These are phyloP conservation scores for Trichophyton simii DNA, from an alignment of 2,329 filamentous ascomycete species.

Conservation along the genomic window DNA sequence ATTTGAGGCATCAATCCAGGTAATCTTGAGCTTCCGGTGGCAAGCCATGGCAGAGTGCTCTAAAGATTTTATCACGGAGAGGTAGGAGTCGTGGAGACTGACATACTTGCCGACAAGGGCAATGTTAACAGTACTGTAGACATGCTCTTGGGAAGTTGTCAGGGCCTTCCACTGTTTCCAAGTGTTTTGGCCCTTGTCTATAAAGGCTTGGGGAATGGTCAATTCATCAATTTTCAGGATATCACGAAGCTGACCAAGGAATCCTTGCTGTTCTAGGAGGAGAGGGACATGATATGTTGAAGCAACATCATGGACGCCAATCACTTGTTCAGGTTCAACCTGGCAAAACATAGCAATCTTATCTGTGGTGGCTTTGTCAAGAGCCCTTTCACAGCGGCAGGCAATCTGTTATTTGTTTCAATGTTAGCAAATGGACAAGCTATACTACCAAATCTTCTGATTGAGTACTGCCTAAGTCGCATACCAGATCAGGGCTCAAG, in stretches of 20 bases:
- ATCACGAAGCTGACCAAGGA: conserved; percentile 54
- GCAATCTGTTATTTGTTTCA: conserved; percentile 51
- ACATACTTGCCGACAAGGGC: conserved; percentile 89
- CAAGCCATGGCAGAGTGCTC: conserved; percentile 89
- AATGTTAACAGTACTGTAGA: conserved; percentile 61
- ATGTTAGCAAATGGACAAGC: conserved; percentile 7
- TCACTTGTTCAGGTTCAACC: conserved; percentile 69
- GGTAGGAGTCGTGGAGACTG: conserved; percentile 70
- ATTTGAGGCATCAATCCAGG: conserved; percentile 74
- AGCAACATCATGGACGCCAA: conserved; percentile 75
- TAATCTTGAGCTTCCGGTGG: conserved; percentile 61
- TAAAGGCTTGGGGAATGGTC: conserved; percentile 40
- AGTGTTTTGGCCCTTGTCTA: conserved; percentile 52
- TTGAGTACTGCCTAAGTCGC: conserved; percentile 12
- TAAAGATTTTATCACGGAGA: conserved; percentile 71
- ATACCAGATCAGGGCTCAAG: conserved; percentile 55
- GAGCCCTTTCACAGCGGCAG: conserved; percentile 70
- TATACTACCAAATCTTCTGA: not conserved
- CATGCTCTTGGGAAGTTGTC: conserved; percentile 53
- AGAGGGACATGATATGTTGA: conserved; percentile 91
- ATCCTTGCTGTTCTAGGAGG: conserved; percentile 71
- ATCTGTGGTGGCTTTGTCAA: conserved; percentile 60
- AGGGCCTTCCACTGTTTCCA: conserved; percentile 70
- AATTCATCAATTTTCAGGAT: conserved; percentile 53
- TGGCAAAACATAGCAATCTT: conserved; percentile 89